Evolutionary conservation across 1,284 basidiomycete species (phyloP).

Genomic region (Ganoderma resinaceum): DNA sequence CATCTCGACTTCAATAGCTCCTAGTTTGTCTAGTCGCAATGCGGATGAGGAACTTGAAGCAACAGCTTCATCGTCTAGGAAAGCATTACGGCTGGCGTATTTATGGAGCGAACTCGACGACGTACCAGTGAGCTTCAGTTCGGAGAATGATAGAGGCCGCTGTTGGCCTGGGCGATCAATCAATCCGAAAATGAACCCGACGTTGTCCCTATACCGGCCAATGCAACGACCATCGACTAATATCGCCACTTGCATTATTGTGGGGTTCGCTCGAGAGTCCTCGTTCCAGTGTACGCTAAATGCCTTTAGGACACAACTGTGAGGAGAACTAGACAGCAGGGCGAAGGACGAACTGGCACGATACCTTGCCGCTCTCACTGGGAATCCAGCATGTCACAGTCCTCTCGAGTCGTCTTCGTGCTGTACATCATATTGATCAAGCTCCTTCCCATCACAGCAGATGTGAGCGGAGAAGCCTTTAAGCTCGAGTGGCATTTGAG

Average conservation of each 20-base stretch:
- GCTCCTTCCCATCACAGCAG: constrained; percentile 19
- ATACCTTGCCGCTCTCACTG: constrained; percentile 20
- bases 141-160: not conserved
- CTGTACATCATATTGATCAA: constrained; percentile 11
- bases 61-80: constrained; percentile 9
- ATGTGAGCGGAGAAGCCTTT: constrained; percentile 14
- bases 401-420: constrained; percentile 9
- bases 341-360: no score
- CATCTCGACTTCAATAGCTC: constrained; percentile 11
- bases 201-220: not conserved
- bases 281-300: constrained; percentile 12
- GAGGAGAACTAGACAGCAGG: no score
- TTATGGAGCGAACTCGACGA: not conserved
- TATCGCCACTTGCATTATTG: constrained; percentile 1
- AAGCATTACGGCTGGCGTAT: not conserved
- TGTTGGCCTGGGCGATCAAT: not conserved
- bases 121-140: constrained; percentile 15
- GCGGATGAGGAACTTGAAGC: not conserved
- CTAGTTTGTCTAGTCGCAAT: not conserved
- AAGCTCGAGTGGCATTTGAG: constrained; percentile 16
- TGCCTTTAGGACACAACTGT: not conserved
- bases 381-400: constrained; percentile 24
- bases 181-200: not conserved
- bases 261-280: not conserved
- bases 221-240: constrained; percentile 8